These are phyloP conservation scores for Amphirosellinia nigrospora DNA, from an alignment of 495 filamentous ascomycete genomes.

Conservation along the genomic window DNA sequence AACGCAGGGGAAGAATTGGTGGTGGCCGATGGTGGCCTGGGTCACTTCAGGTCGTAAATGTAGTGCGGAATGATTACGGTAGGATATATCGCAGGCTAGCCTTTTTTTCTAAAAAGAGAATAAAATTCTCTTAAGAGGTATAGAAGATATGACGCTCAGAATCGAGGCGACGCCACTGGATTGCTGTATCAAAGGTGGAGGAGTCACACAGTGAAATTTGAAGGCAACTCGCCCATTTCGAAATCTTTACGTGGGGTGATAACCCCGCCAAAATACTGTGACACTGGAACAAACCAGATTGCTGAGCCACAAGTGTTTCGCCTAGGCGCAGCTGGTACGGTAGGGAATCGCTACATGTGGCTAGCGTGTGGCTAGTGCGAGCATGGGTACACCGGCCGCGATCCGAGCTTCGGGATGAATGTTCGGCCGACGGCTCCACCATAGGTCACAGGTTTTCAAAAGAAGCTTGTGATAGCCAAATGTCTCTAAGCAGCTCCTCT, in stretches of 20 bases:
- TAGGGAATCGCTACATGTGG: neutral
- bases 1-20: neutral
- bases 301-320: conserved; percentile 12
- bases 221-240: conserved; percentile 26
- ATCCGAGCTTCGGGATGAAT: conserved; percentile 11
- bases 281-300: neutral
- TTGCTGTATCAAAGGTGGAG: conserved; percentile 23
- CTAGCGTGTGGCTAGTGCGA: neutral
- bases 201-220: conserved; percentile 29
- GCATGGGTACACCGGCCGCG: neutral
- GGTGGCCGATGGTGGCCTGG: conserved; percentile 11
- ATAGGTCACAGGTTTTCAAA: conserved; percentile 18
- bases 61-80: neutral
- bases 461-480: conserved; percentile 22
- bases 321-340: neutral
- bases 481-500: conserved; percentile 35
- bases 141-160: neutral
- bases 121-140: neutral
- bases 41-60: neutral
- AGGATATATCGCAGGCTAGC: neutral
- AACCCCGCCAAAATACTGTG: conserved; percentile 28
- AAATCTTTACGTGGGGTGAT: conserved; percentile 33
- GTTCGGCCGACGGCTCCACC: conserved; percentile 27
- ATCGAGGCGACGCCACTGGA: conserved; percentile 19
- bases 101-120: neutral